Conservation (phyloP, 2,329 filamentous ascomycete genomes). For the Aspergillus sclerotialis region DNA sequence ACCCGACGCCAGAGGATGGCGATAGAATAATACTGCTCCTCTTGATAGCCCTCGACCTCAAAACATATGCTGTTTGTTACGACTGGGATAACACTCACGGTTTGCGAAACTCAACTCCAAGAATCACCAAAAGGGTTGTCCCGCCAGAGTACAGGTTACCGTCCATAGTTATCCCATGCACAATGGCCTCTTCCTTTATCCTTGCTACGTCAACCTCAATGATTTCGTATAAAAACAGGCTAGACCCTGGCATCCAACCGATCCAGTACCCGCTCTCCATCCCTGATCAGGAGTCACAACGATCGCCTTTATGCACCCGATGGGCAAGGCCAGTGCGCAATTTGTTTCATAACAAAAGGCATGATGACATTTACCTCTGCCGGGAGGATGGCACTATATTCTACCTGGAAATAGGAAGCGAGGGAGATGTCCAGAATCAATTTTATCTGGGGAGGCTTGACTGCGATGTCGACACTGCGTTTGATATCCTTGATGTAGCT, state of each 20-base stretch:
- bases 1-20: conserved; percentile 59
- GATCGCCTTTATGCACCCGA: conserved; percentile 64
- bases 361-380: conserved; percentile 77
- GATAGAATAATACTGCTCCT: conserved; percentile 72
- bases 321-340: conserved; percentile 75
- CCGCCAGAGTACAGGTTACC: conserved; percentile 49
- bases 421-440: conserved; percentile 47
- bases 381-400: conserved; percentile 79
- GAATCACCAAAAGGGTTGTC: conserved; percentile 21
- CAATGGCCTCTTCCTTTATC: conserved; percentile 63
- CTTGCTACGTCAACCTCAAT: conserved; percentile 57
- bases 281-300: conserved; percentile 16
- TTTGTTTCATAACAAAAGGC: conserved; percentile 52
- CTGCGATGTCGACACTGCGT: conserved; percentile 72
- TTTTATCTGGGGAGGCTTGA: conserved; percentile 58
- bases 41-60: conserved; percentile 40
- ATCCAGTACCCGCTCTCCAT: conserved; percentile 24
- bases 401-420: conserved; percentile 60
- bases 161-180: conserved; percentile 64
- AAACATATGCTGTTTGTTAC: conserved; percentile 44
- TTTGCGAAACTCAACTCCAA: conserved; percentile 20
- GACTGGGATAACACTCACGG: conserved; percentile 45
- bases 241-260: conserved; percentile 18
- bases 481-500: conserved; percentile 62
- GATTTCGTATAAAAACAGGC: conserved; percentile 38